phyloP scores from a whole-genome alignment of 225 moss, liverwort and hornwort genomes.

The Climacium dendroides region DNA sequence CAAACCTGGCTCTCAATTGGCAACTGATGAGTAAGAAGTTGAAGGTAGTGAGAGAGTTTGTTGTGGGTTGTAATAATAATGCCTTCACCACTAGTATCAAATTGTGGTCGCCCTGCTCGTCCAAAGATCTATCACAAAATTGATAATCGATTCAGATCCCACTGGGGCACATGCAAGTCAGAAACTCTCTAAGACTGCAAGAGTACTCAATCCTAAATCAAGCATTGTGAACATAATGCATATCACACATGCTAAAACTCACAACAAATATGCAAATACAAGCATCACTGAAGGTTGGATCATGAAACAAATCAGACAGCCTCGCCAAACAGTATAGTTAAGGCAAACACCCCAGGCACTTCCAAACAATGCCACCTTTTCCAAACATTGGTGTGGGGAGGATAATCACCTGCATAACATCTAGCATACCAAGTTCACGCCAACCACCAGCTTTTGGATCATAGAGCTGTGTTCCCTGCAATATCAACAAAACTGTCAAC shows the following conservation, averaged over 20 bases:
- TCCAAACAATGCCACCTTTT: background rate
- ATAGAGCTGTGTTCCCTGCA: conserved; percentile 91
- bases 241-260: background rate
- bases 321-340: background rate
- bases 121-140: conserved; percentile 68
- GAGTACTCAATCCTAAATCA: background rate
- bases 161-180: background rate
- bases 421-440: conserved; percentile 96
- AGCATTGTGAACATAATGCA: background rate
- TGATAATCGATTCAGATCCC: background rate
- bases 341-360: background rate
- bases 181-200: background rate
- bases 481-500: background rate
- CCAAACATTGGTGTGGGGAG: background rate
- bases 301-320: background rate
- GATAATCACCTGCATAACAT: conserved; percentile 90
- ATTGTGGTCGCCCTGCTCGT: conserved; percentile 94
- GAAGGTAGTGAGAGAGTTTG: conserved; percentile 87
- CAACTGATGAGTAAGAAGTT: conserved; percentile 95
- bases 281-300: background rate
- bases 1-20: conserved; percentile 97
- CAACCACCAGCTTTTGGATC: conserved; percentile 98
- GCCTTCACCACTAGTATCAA: conserved; percentile 98
- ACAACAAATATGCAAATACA: background rate
- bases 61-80: conserved; percentile 97